Evolutionary conservation across 2,329 filamentous ascomycete species (phyloP), one percentile per base, ranked within the genome.

Genomic region (Aspergillus carbonarius): DNA sequence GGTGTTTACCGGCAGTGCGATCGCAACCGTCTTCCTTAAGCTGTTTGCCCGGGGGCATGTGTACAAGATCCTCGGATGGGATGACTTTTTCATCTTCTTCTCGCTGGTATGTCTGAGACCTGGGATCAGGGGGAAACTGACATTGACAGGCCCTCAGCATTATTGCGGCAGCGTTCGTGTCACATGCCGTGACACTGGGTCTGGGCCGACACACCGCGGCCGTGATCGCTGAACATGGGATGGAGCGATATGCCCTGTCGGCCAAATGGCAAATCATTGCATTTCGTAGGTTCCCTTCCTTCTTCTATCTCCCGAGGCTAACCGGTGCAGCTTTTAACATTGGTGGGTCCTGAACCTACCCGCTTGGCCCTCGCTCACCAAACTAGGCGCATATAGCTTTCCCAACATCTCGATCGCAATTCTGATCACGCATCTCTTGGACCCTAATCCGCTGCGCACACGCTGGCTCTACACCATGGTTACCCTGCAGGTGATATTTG

Each of bases 11-110:
- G 63, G 62, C 5, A 54, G 66, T 27, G 66, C 69, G 3, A 66
- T 69, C 13, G 54, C 27, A 3, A 56, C 61, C 1, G 66, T 70
- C 12, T 17, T 35, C 9, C 58, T 71, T 23, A 71, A 70, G 55
- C 40, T 71, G 2, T 62, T 68, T 42, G 53, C 61, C 2, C 62
- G 66, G 10, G 55, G 60, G 3, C 59, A 60, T 9, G 57, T 66
- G 7, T 30, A 35, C n/a, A 65, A 65, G 23, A 37, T 47, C 4
- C 25, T 64, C 7, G 69, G 68, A 17, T 71, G 69, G 68, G 68
- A 70, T 62, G 68, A 70, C 48, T 68, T 70, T 44, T 69, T 71
- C 32, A 71, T 71, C 23, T 67, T 70, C 39, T 61, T 68, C 17
- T 69, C 69, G 1, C 23, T 70, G 62, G 69, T 71, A 55, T 42